Evolutionary conservation across 306 rosid genomes (phyloP).

Genomic region (Pyrus communis): DNA sequence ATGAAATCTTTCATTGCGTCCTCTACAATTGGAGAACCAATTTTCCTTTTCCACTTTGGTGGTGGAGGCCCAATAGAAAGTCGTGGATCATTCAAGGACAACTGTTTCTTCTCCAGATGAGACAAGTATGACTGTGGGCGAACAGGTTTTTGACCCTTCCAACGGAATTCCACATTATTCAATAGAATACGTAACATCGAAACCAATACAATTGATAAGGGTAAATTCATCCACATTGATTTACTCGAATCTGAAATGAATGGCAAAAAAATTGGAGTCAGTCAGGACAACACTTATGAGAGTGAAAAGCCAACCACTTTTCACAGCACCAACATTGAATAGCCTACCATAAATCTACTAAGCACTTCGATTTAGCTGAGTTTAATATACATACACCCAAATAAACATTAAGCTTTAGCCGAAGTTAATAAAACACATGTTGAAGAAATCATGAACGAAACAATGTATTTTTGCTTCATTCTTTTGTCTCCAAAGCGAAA

Average conservation of each 20-base stretch:
- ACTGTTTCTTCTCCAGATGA: conserved; percentile 80
- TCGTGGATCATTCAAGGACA: conserved; percentile 64
- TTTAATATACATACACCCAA: not conserved
- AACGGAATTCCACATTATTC: conserved; percentile 60
- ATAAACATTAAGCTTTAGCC: not conserved
- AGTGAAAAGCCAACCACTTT: not conserved
- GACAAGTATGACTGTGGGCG: conserved; percentile 52
- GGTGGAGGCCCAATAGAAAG: conserved; percentile 48
- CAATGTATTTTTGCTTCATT: not conserved
- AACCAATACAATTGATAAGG: conserved; percentile 65
- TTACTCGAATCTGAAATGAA: conserved; percentile 72
- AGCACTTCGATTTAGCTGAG: not conserved
- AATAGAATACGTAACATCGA: conserved; percentile 59
- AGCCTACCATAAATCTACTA: not conserved
- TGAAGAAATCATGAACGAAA: not conserved
- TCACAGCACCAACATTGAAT: not conserved
- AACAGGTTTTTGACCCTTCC: conserved; percentile 55
- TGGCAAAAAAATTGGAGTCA: not conserved
- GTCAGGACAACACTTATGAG: not conserved
- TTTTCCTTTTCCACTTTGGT: conserved; percentile 70
- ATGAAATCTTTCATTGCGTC: conserved; percentile 66
- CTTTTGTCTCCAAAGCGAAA: not conserved
- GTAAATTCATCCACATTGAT: conserved; percentile 94
- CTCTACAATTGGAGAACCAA: conserved; percentile 77
- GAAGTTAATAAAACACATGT: not conserved